Percentiles rank a stretch among this genome's conserved stretches.
Evolutionary conservation across 2,329 filamentous ascomycete genomes (phyloP).

Genomic region (Berkeleyomyces rouxiae): DNA sequence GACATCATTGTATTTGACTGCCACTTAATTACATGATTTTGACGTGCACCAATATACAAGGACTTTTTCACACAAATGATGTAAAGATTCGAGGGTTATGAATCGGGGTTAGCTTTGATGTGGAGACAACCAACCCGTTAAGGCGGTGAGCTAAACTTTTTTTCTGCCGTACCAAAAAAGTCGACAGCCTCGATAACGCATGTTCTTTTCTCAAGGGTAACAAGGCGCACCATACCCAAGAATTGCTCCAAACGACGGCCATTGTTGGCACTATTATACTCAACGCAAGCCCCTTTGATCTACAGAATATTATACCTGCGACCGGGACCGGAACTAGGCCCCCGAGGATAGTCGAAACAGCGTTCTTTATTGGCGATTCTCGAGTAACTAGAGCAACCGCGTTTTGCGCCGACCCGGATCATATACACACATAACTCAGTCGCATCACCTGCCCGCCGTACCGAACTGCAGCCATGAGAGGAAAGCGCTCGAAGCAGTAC

Average conservation of each 20-base stretch:
- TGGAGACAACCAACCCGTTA: neutral
- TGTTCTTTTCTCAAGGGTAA: neutral
- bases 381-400: neutral
- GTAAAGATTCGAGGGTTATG: neutral
- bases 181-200: neutral
- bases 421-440: neutral
- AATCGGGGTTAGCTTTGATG: neutral
- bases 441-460: neutral
- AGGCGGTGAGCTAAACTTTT: conserved; percentile 13
- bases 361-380: neutral
- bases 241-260: no score
- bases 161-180: conserved; percentile 12
- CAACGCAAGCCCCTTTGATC: no score
- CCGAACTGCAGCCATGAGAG: conserved; percentile 25
- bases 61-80: neutral
- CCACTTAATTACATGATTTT: neutral
- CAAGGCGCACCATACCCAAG: no score
- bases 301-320: no score
- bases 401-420: neutral
- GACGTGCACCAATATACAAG: neutral
- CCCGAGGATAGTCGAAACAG: no score
- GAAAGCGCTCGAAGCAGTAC: conserved; percentile 37
- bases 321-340: no score
- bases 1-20: neutral
- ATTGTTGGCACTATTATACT: no score